Evolutionary conservation across 495 filamentous ascomycete genomes (phyloP), one percentile per base, ranked within the genome.

Genomic region (Penicillium alfredii): DNA sequence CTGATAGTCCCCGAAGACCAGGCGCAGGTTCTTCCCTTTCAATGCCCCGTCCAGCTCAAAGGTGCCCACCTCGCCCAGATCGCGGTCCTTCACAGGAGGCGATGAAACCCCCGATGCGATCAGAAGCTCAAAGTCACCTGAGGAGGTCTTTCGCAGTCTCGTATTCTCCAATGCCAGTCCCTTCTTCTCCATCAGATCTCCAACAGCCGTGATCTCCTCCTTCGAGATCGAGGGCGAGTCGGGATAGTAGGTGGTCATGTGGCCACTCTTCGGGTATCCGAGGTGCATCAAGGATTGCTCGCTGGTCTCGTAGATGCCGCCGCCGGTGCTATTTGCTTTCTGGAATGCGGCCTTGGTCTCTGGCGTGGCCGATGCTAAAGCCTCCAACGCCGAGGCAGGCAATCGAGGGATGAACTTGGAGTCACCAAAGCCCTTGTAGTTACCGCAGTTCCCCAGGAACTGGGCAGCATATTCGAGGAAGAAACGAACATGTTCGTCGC

Each of bases 381-480:
- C 76, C 21, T 78, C 72, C 37, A 98, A 72, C 19, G 74, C 72
- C 11, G 77, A 72, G 31, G 77, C 66, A 8, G 74, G 58, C 39
- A 88, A 73, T 26, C 89, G 73, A 6, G 92, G 92, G 35, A 98
- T 78, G 59, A 96, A 95, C 55, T 97, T 98, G 41, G 81, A 76
- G 57, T 98, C 92, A 21, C 92, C 92, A 47, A 96, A 95, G 18
- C 83, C 84, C 64, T 96, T 96, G 68, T 94, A 98, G 60, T 98
- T 98, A 29, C 92, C 92, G 30, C 73, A 65, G 54, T 96, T 97
- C 16, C 88, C 88, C 5, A 98, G 68, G 58, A 97, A 92, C 53
- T 89, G 84, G 2, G 82, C 80, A 2, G 88, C 71, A 62, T 97
- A 98, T 59, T 89, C 78, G 16, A 96, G 66, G 65, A 94, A 94